Conservation (phyloP, 257 asterid genomes). For the Solanum sejunctum region DNA sequence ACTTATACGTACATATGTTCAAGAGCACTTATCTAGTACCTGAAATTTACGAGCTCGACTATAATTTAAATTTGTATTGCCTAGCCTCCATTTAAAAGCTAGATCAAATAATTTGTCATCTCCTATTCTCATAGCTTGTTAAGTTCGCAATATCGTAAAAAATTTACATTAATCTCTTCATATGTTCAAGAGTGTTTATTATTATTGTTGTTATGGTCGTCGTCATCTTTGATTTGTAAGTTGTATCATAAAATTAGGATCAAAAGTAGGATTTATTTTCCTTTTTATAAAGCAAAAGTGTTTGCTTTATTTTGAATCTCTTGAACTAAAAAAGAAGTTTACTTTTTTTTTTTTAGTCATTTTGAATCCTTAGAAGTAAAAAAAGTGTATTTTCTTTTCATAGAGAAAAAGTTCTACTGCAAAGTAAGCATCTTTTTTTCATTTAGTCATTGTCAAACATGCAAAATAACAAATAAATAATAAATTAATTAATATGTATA, state of each 20-base stretch:
- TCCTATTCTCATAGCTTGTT: neutral
- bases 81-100: too few species aligned
- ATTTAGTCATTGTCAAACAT: neutral
- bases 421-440: neutral
- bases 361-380: neutral
- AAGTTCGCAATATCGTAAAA: neutral
- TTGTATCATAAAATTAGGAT: neutral
- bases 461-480: neutral
- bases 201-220: neutral
- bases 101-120: neutral
- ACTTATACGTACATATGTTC: too few species aligned
- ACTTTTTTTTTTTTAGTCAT: too few species aligned
- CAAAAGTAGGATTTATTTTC: neutral
- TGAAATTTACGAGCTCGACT: too few species aligned
- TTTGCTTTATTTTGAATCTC: neutral
- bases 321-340: neutral
- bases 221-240: neutral
- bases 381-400: neutral
- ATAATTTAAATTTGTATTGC: too few species aligned
- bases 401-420: neutral
- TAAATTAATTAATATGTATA: neutral
- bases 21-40: too few species aligned
- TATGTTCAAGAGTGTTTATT: neutral
- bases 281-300: neutral
- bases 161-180: rapidly evolving